Evolutionary conservation across 768 basidiomycete genomes (phyloP).

Genomic region (Crassisporium funariophilum): DNA sequence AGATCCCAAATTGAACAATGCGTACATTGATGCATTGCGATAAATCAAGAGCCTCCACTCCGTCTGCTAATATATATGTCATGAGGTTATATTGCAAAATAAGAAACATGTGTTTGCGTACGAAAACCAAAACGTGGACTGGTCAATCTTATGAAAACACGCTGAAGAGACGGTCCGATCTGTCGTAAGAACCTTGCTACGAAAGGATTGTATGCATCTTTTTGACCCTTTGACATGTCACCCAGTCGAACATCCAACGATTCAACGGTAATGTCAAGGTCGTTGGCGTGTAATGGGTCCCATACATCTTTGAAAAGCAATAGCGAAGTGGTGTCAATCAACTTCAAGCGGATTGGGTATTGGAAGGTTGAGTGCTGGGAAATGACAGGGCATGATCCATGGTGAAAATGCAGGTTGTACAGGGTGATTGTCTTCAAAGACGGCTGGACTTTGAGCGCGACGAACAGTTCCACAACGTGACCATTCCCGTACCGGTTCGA

Average conservation of each 20-base stretch:
- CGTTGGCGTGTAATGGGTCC: not conserved
- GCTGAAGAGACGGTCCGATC: conserved; percentile 5
- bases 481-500: not conserved
- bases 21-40: conserved; percentile 6
- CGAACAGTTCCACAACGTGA: conserved; percentile 5
- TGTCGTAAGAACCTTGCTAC: conserved; percentile 5
- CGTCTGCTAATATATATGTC: conserved; percentile 1
- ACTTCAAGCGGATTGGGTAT: conserved; percentile 2
- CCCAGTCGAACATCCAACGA: conserved; percentile 2
- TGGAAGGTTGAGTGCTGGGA: not conserved
- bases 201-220: conserved; percentile 2
- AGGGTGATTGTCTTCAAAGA: conserved; percentile 8
- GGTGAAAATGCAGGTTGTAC: not conserved
- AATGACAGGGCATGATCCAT: not conserved
- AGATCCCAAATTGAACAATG: conserved; percentile 6
- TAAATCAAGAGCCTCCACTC: not conserved
- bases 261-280: not conserved
- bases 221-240: not conserved
- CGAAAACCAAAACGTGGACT: not conserved
- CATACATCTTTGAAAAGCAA: conserved; percentile 4
- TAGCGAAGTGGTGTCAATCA: conserved; percentile 1
- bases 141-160: conserved; percentile 6
- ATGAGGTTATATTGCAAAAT: not conserved
- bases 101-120: conserved; percentile 2
- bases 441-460: conserved; percentile 2